A percentile compares a stretch with the other conserved stretches of the same genome.
Conservation (phyloP, 768 basidiomycete genomes). For the Xerocomus brunneocitrinus region DNA sequence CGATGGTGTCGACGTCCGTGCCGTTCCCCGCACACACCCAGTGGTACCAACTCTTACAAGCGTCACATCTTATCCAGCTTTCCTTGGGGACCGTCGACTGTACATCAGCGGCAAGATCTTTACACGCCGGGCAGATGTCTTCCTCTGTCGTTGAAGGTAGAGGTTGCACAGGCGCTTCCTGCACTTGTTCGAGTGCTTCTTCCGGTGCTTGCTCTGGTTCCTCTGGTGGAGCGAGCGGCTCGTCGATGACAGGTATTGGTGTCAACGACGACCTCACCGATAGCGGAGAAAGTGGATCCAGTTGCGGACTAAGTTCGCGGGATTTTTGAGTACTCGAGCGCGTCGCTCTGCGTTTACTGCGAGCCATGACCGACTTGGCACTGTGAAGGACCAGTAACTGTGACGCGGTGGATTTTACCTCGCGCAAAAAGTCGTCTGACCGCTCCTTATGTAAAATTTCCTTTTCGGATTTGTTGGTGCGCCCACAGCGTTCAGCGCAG, state of each 20-base stretch:
- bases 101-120: conserved; percentile 27
- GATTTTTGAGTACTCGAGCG: conserved; percentile 36
- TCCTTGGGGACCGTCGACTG: conserved; percentile 51
- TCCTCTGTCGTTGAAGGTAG: conserved; percentile 18
- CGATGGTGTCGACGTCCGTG: conserved; percentile 60
- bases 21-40: conserved; percentile 75
- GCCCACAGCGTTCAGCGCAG: background rate
- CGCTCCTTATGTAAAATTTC: conserved; percentile 26
- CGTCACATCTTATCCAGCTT: conserved; percentile 80
- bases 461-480: conserved; percentile 3
- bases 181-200: conserved; percentile 14
- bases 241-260: conserved; percentile 22
- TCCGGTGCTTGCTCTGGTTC: conserved; percentile 11
- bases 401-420: conserved; percentile 4
- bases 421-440: conserved; percentile 10
- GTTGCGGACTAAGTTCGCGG: conserved; percentile 31
- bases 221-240: conserved; percentile 10
- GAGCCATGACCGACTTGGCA: conserved; percentile 35
- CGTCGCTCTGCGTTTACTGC: conserved; percentile 40
- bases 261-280: conserved; percentile 29
- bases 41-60: conserved; percentile 79
- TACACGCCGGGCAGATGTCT: conserved; percentile 51
- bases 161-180: conserved; percentile 9
- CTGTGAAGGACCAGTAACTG: conserved; percentile 5
- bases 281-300: conserved; percentile 29